Base-by-base conservation (phyloP, 495 filamentous ascomycete species). In the Penicillium silybi region DNA sequence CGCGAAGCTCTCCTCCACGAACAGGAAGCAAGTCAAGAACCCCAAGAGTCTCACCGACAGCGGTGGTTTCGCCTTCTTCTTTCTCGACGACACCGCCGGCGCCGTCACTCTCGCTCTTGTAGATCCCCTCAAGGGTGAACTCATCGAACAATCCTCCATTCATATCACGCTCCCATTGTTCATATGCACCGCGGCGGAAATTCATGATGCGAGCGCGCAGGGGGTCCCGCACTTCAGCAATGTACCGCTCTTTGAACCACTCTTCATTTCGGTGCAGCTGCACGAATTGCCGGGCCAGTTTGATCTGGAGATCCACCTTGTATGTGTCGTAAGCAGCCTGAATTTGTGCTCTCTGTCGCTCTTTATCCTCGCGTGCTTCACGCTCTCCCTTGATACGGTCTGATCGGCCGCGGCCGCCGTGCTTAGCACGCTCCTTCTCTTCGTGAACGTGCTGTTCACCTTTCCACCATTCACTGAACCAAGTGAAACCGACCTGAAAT, bases 211-310 rank as follows among this genome's bases (percentile, higher is more conserved):
- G 80, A 41, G 70, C 66, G 37, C 85, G 85, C 43, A 96, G 78
- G 1, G 73, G 68, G 54, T 89, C 86, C 27, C 85, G 74, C 46
- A 88, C 80, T 47, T 93, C 90, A 4, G 90, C 80, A 49, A 93
- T 80, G 59, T 99, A 99, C 44, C 89, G 86, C 70, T 99, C 93
- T 54, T 86, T 90, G 72, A 99, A 99, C 93, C 93, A 99, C 61
- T 97, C 92, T 57, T 97, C 93, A 13, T 80, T 79, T 61, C 93
- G 95, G 66, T 97, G 93, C 43, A 88, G 84, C 25, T 86, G 83
- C 18, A 99, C 93, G 61, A 99, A 97, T 2, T 77, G 75, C 52
- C 87, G 80, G 0, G 92, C 89, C 84, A 97, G 90, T 62, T 90
- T 92, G 8, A 89, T 82, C 66, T 96, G 90, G 6, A 97, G 77